These are phyloP conservation scores for Rhodotorula mucilaginosa DNA, from an alignment of 1,284 basidiomycete species.

Conservation along the genomic window DNA sequence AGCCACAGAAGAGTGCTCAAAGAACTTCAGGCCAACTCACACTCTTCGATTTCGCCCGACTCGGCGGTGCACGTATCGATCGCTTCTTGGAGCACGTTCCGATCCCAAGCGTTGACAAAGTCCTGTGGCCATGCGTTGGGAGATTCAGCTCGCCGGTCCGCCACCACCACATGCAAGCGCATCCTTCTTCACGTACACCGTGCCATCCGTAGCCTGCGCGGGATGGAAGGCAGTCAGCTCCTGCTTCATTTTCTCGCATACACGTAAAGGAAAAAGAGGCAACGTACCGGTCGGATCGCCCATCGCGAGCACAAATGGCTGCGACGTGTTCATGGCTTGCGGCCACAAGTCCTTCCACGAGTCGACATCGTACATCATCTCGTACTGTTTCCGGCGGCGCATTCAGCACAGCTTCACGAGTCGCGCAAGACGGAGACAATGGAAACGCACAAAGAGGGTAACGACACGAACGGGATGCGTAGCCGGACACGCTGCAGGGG, in stretches of 20 bases:
- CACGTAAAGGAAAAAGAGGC: constrained; percentile 17
- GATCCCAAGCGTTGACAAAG: constrained; percentile 42
- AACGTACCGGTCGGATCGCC: constrained; percentile 52
- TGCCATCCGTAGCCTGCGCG: constrained; percentile 38
- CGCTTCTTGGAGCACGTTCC: constrained; percentile 53
- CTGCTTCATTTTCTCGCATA: too few relatives aligned
- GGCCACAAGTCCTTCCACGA: constrained; percentile 51
- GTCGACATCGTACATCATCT: constrained; percentile 54
- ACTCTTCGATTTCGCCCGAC: constrained; percentile 52
- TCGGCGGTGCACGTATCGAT: constrained; percentile 56
- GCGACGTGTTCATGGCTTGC: constrained; percentile 45
- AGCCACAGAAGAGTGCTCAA: constrained; percentile 29
- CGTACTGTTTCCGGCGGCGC: constrained; percentile 8
- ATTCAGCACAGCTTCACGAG: neutral
- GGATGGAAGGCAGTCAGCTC: neutral
- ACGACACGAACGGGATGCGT: constrained; percentile 55
- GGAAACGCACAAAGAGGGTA: constrained; percentile 52
- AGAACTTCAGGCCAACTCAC: constrained; percentile 39
- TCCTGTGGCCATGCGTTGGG: neutral
- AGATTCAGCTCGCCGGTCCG: too few relatives aligned
- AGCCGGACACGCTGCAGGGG: constrained; percentile 49
- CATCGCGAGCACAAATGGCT: constrained; percentile 55
- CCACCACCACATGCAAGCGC: too few relatives aligned
- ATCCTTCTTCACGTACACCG: constrained; percentile 43
- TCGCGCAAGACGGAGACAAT: too few relatives aligned